Evolutionary conservation across 768 basidiomycete genomes (phyloP).

Genomic region (Pisolithus tinctorius): DNA sequence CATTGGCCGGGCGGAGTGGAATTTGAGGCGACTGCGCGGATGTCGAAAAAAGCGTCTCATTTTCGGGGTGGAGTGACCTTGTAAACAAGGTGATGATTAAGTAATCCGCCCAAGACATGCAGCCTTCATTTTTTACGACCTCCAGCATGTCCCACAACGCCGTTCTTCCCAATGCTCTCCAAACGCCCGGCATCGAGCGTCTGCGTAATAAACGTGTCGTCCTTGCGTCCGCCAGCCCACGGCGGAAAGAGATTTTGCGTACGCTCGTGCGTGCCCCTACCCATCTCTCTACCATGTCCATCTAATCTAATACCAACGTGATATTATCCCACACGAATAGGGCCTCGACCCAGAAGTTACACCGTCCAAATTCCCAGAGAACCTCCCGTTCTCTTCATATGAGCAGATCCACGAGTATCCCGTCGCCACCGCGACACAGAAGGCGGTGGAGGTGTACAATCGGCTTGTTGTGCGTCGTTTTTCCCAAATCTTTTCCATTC

Average conservation of each 20-base stretch:
- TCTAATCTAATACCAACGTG: neutral
- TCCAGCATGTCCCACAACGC: constrained; percentile 29
- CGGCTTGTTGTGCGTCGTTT: constrained; percentile 50
- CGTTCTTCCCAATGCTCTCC: constrained; percentile 61
- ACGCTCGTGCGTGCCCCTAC: constrained; percentile 52
- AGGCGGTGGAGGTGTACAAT: constrained; percentile 85
- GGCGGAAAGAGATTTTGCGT: constrained; percentile 76
- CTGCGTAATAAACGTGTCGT: constrained; percentile 72
- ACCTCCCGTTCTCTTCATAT: constrained; percentile 62
- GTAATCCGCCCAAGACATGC: no score
- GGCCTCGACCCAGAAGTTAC: constrained; percentile 65
- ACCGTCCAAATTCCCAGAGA: constrained; percentile 75
- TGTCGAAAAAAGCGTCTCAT: no score
- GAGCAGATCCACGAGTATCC: constrained; percentile 69
- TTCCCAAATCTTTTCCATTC: no score
- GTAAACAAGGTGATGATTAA: no score
- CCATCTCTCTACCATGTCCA: neutral
- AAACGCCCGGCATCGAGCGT: constrained; percentile 55
- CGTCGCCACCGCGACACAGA: constrained; percentile 66
- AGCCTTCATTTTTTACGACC: no score
- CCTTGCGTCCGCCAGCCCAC: constrained; percentile 81
- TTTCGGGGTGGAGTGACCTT: no score
- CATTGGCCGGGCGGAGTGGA: no score
- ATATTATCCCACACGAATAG: constrained; percentile 20
- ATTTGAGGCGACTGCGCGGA: no score